phyloP scores from a whole-genome alignment of 2,329 filamentous ascomycete species.

The Dactylonectria estremocensis region DNA sequence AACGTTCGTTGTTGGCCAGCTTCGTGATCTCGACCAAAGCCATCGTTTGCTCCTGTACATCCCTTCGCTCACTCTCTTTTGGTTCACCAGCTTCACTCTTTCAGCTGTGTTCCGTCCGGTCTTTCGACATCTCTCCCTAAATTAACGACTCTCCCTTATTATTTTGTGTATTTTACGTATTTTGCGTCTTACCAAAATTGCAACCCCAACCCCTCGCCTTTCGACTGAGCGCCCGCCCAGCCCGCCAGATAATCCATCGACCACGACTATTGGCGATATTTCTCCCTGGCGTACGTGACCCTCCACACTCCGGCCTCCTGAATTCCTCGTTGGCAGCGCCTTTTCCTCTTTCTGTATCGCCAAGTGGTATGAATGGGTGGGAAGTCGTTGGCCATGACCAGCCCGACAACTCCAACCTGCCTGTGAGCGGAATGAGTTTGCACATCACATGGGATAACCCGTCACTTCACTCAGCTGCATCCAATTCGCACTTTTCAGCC shows the following conservation, averaged over 20 bases:
- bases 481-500: slow-evolving; percentile 16
- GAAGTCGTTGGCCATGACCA: slow-evolving; percentile 24
- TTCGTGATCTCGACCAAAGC: slow-evolving; percentile 45
- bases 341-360: slow-evolving; percentile 38
- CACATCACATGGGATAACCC: slow-evolving; percentile 41
- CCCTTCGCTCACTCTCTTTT: slow-evolving; percentile 50
- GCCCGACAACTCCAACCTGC: slow-evolving; percentile 30
- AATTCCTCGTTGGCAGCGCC: slow-evolving; percentile 29
- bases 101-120: slow-evolving; percentile 60
- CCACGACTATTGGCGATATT: slow-evolving; percentile 49
- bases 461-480: slow-evolving; percentile 32
- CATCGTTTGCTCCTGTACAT: slow-evolving; percentile 46
- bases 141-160: slow-evolving; percentile 35
- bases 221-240: slow-evolving; percentile 31
- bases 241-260: slow-evolving; percentile 40
- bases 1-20: slow-evolving; percentile 45
- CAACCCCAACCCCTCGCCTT: slow-evolving; percentile 41
- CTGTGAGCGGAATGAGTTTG: slow-evolving; percentile 42
- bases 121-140: slow-evolving; percentile 44
- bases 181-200: too few relatives aligned
- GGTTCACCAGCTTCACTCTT: slow-evolving; percentile 60
- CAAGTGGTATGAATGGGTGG: slow-evolving; percentile 42
- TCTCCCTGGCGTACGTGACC: slow-evolving; percentile 50
- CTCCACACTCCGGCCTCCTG: slow-evolving; percentile 37
- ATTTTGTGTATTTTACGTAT: slow-evolving; percentile 24